These are phyloP conservation scores for Geranium brycei DNA, from an alignment of 345 rosid genomes.

Conservation along the genomic window DNA sequence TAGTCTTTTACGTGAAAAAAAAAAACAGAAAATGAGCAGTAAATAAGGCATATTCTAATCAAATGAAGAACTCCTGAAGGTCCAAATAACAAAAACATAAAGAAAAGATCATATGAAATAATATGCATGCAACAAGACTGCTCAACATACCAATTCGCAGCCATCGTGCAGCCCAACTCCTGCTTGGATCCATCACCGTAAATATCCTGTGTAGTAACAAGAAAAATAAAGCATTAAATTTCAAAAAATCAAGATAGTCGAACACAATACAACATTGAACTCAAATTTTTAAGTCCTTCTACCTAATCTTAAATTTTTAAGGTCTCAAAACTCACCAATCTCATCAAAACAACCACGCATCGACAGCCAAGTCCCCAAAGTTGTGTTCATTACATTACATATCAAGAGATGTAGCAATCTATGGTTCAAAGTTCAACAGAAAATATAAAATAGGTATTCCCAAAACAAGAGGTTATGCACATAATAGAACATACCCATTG, in stretches of 20 bases:
- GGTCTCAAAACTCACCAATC: not conserved
- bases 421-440: not conserved
- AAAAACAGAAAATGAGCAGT: not conserved
- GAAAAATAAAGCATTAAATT: not conserved
- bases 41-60: not conserved
- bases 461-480: not conserved
- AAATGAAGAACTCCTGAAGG: not conserved
- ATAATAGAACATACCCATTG: slow-evolving; percentile 37
- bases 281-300: too few species aligned
- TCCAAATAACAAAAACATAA: not conserved
- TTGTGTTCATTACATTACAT: too few species aligned
- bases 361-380: too few species aligned
- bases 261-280: not conserved
- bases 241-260: not conserved
- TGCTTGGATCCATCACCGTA: slow-evolving; percentile 85
- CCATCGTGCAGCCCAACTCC: slow-evolving; percentile 99
- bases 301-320: too few species aligned
- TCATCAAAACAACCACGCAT: not conserved
- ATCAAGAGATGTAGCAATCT: too few species aligned
- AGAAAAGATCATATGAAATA: not conserved
- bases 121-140: not conserved
- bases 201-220: slow-evolving; percentile 41
- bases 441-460: not conserved
- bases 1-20: too few species aligned
- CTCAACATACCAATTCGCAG: slow-evolving; percentile 59